phyloP scores from a whole-genome alignment of 2,329 filamentous ascomycete species.

The Colletotrichum acutatum region DNA sequence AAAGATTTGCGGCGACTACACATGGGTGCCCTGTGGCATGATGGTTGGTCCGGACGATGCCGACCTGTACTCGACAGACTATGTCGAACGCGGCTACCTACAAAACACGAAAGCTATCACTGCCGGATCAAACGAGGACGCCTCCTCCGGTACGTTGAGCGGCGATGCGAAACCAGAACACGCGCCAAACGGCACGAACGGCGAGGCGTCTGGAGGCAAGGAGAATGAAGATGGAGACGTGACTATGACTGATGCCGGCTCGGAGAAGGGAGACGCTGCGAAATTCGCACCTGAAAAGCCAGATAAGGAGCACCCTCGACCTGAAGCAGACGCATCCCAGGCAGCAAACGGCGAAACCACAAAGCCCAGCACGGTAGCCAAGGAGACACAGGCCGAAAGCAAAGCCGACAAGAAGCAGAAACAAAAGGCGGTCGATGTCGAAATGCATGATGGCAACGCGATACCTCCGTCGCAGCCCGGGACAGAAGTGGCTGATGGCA shows the following conservation, averaged over 20 bases:
- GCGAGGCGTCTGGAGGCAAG: constrained; percentile 33
- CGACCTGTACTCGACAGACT: constrained; percentile 63
- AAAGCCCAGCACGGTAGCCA: background rate
- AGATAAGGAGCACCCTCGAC: constrained; percentile 10
- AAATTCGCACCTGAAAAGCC: constrained; percentile 14
- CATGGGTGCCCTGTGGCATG: constrained; percentile 70
- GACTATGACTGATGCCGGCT: constrained; percentile 37
- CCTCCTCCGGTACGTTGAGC: constrained; percentile 36
- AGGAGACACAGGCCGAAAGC: constrained; percentile 28
- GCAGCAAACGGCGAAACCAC: constrained; percentile 9
- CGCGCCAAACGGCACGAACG: constrained; percentile 38
- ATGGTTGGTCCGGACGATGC: constrained; percentile 68
- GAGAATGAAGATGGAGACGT: constrained; percentile 37
- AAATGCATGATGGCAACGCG: constrained; percentile 13
- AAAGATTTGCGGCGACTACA: constrained; percentile 79
- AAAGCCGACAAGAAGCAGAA: constrained; percentile 25
- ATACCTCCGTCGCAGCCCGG: background rate
- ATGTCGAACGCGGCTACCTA: constrained; percentile 51
- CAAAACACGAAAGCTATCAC: constrained; percentile 28
- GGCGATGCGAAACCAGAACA: constrained; percentile 22
- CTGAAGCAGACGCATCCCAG: constrained; percentile 37
- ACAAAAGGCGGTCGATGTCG: constrained; percentile 26
- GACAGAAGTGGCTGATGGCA: background rate
- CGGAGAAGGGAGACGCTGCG: constrained; percentile 9
- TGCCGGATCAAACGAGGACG: background rate